A percentile compares a stretch with the other conserved stretches of the same genome.
phyloP scores from a whole-genome alignment of 495 filamentous ascomycete genomes.

The Evernia prunastri region DNA sequence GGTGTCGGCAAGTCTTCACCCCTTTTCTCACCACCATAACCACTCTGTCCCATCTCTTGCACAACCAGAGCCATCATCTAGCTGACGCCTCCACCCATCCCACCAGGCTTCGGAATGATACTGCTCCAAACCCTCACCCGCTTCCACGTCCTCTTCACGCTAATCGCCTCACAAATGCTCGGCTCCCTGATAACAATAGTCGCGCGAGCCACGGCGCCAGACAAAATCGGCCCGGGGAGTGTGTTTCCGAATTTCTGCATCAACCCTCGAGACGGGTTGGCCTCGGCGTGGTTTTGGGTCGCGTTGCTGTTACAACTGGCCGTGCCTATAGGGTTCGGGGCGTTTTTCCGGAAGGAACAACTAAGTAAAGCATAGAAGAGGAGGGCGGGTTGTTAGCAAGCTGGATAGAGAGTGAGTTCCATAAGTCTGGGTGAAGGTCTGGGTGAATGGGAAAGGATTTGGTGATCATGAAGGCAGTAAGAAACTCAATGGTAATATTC shows the following conservation, averaged over 20 bases:
- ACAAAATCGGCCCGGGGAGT: slow-evolving; percentile 50
- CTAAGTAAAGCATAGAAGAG: slow-evolving; percentile 47
- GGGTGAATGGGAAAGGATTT: no score
- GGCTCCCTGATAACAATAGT: slow-evolving; percentile 52
- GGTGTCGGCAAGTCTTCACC: slow-evolving; percentile 33
- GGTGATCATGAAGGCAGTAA: no score
- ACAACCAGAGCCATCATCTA: neutral
- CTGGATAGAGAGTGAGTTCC: neutral
- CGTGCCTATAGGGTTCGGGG: slow-evolving; percentile 56
- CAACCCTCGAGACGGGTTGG: slow-evolving; percentile 39
- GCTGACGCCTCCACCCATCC: neutral
- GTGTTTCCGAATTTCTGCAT: slow-evolving; percentile 57
- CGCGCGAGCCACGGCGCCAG: slow-evolving; percentile 52
- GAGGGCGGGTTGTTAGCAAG: neutral
- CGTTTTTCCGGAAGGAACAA: slow-evolving; percentile 60
- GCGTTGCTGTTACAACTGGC: slow-evolving; percentile 53
- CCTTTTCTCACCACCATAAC: neutral
- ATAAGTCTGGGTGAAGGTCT: no score
- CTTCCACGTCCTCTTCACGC: slow-evolving; percentile 50
- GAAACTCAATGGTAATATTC: no score
- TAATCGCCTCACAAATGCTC: slow-evolving; percentile 50
- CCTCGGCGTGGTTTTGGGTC: slow-evolving; percentile 60
- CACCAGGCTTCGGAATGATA: slow-evolving; percentile 51
- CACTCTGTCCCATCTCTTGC: neutral
- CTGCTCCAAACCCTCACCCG: slow-evolving; percentile 55